Evolutionary conservation across 192 early-diverging fungal genomes (phyloP), one percentile per base, ranked within the genome.

Genomic region (Umbelopsis sp.): DNA sequence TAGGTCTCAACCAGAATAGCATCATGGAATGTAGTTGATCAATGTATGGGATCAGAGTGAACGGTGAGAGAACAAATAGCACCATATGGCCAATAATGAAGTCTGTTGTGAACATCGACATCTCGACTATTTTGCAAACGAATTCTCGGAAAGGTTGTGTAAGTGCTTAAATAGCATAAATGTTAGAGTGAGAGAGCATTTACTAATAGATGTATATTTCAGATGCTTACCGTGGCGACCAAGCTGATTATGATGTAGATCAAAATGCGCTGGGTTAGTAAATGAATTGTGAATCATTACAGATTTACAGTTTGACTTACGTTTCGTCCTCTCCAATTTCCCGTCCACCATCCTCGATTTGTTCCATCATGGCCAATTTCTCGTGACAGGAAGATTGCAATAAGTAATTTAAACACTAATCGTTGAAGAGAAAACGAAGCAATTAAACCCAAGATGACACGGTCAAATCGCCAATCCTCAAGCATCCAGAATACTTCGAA

Each of bases 111-210:
- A 89, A 91, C 70, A 88, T 74, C 12, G 86, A 88, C 86, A 86
- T 87, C 77, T 95, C 94, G 45, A 95, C 88, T 45, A 91, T 87
- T 84, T 95, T 95, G 83, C 91, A 91, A 69, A 92, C 59, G 73
- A 85, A 94, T 80, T 83, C 90, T 65, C 77, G 68, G 79, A 92
- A 74, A 7, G 89, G 88, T 72, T 89, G 87, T 24, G 85, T 86
- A 49, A 92, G 73, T 69, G 81, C 82, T 73, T 12, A 20, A 10
- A 20, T 62, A 14, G 1, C 1, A 36, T 62, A 34, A 34, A 17
- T 34, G 31, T 26, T n/a, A n/a, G n/a, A n/a, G n/a, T n/a, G n/a
- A n/a, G n/a, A n/a, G n/a, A n/a, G n/a, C n/a, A n/a, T n/a, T n/a
- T n/a, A n/a, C n/a, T n/a, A n/a, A n/a, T n/a, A n/a, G n/a, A n/a